Percentiles rank a stretch among this genome's conserved stretches.
phyloP scores from a whole-genome alignment of 2,329 filamentous ascomycete genomes.

The Pseudofabraea citricarpa region DNA sequence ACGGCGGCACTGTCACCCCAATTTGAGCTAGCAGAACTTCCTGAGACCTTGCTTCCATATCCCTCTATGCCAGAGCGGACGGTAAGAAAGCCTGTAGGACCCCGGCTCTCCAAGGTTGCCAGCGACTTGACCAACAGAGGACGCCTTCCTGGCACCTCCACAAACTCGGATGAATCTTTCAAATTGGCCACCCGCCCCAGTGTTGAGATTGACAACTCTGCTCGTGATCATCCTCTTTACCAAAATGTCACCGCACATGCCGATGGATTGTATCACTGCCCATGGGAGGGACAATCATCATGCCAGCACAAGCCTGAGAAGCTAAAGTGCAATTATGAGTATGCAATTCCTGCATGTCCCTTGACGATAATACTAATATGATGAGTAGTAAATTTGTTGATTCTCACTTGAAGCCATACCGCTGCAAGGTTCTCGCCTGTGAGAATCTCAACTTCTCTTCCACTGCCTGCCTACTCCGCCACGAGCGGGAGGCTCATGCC shows the following conservation, averaged over 20 bases:
- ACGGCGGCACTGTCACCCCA: not conserved
- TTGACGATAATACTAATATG: too few relatives aligned
- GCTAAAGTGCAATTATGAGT: slow-evolving; percentile 99
- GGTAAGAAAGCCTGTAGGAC: slow-evolving; percentile 23
- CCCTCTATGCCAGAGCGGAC: slow-evolving; percentile 20
- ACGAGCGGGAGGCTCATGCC: slow-evolving; percentile 92
- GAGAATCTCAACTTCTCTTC: slow-evolving; percentile 88
- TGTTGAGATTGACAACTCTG: slow-evolving; percentile 31
- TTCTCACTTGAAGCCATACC: slow-evolving; percentile 93
- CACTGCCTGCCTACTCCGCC: slow-evolving; percentile 87
- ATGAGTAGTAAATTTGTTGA: slow-evolving; percentile 95
- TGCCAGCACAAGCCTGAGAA: slow-evolving; percentile 93
- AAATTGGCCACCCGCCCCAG: slow-evolving; percentile 23
- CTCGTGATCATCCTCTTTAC: slow-evolving; percentile 66
- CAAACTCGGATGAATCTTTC: slow-evolving; percentile 24
- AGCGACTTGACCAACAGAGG: slow-evolving; percentile 19
- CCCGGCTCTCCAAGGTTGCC: slow-evolving; percentile 24
- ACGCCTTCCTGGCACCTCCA: slow-evolving; percentile 15
- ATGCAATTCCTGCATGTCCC: slow-evolving; percentile 48
- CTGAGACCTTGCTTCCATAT: slow-evolving; percentile 22
- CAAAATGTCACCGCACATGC: slow-evolving; percentile 56
- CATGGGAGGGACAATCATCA: slow-evolving; percentile 64
- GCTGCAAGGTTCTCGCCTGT: slow-evolving; percentile 82
- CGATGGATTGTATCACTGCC: slow-evolving; percentile 91
- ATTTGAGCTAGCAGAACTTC: slow-evolving; percentile 1